Evolutionary conservation across 2,329 filamentous ascomycete genomes (phyloP).

Genomic region (Sarocladium brachiariae): DNA sequence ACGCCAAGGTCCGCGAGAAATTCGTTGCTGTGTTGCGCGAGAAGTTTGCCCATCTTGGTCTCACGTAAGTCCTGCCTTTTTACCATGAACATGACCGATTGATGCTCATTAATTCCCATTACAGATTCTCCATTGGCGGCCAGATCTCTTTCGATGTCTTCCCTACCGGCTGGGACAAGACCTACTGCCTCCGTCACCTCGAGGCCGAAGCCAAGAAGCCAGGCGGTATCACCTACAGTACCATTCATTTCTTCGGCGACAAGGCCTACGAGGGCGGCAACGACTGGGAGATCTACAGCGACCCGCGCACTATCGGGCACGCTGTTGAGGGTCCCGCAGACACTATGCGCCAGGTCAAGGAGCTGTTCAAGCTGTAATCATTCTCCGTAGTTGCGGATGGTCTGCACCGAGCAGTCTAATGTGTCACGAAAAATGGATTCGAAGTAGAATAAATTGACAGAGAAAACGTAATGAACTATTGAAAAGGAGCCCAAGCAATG

Average conservation of each 20-base stretch:
- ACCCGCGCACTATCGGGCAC: constrained; percentile 78
- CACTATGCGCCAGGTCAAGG: constrained; percentile 71
- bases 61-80: constrained; percentile 61
- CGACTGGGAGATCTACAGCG: constrained; percentile 88
- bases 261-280: constrained; percentile 90
- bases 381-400: not conserved
- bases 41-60: constrained; percentile 72
- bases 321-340: constrained; percentile 75
- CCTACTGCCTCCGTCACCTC: constrained; percentile 85
- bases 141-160: constrained; percentile 99
- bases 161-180: constrained; percentile 97
- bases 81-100: not conserved
- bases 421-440: not conserved
- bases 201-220: constrained; percentile 68
- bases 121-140: constrained; percentile 85
- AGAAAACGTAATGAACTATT: too few species aligned
- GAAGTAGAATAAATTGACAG: not conserved
- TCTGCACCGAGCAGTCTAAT: not conserved
- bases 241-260: constrained; percentile 96
- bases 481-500: too few species aligned
- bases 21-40: constrained; percentile 73
- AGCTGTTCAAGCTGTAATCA: constrained; percentile 63
- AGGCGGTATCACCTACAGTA: constrained; percentile 71
- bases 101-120: not conserved
- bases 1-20: constrained; percentile 66